Conservation (phyloP, 2,329 filamentous ascomycete species). For the Fusarium cicatricum region DNA sequence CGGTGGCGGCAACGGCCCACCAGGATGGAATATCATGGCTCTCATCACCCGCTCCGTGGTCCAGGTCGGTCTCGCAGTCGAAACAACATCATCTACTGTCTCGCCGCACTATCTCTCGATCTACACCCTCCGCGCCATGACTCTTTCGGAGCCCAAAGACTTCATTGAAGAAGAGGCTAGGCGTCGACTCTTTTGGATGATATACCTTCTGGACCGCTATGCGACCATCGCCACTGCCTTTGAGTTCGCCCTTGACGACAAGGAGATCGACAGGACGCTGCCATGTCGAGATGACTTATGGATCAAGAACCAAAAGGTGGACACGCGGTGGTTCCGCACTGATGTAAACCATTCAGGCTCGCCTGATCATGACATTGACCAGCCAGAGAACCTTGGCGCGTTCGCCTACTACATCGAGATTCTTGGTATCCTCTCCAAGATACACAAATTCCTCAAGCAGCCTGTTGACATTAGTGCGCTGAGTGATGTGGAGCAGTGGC, state of each 20-base stretch:
- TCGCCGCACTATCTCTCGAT: constrained; percentile 85
- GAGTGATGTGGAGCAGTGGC: constrained; percentile 89
- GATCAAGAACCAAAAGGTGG: constrained; percentile 82
- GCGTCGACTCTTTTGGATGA: constrained; percentile 90
- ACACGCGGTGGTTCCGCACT: constrained; percentile 81
- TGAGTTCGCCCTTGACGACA: constrained; percentile 88
- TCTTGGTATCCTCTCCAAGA: constrained; percentile 83
- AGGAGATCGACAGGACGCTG: constrained; percentile 85
- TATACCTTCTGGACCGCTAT: constrained; percentile 89
- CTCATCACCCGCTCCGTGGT: constrained; percentile 89
- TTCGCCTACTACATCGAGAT: constrained; percentile 94
- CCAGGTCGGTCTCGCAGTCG: constrained; percentile 84
- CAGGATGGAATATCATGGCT: constrained; percentile 91
- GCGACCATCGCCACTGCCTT: constrained; percentile 92
- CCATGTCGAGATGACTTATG: constrained; percentile 90
- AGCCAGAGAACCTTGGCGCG: constrained; percentile 82
- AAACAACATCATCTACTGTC: constrained; percentile 80
- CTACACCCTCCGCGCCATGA: constrained; percentile 86
- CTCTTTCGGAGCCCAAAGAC: constrained; percentile 81
- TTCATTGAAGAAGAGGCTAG: constrained; percentile 92
- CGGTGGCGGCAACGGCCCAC: constrained; percentile 87
- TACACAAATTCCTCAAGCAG: constrained; percentile 88
- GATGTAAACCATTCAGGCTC: constrained; percentile 53
- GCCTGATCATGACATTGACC: constrained; percentile 70
- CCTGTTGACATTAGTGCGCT: constrained; percentile 88